These are phyloP conservation scores for Populus tomentosa DNA, from an alignment of 441 rosid species.

Conservation along the genomic window DNA sequence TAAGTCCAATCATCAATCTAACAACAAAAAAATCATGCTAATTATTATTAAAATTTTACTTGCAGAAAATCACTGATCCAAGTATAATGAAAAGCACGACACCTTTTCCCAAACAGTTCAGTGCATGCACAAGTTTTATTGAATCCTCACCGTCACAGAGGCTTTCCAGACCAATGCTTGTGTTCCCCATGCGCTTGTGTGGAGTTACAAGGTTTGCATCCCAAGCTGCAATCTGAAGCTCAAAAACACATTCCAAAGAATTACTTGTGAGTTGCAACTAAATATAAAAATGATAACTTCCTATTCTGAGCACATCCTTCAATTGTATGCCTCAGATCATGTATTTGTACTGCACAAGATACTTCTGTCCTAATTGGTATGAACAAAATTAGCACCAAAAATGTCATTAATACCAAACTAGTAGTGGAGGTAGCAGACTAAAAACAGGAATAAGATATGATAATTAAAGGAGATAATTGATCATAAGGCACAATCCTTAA, in stretches of 20 bases:
- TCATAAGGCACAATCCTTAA: neutral
- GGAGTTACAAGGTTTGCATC: conserved; percentile 97
- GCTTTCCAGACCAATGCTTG: conserved; percentile 49
- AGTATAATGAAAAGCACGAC: neutral
- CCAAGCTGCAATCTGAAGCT: conserved; percentile 92
- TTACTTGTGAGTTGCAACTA: neutral
- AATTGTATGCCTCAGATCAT: neutral
- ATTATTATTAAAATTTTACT: neutral
- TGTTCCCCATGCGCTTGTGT: conserved; percentile 96
- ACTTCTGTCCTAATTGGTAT: neutral
- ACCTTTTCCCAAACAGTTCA: neutral
- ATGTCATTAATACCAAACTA: neutral
- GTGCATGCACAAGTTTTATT: conserved; percentile 4
- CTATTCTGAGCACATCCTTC: neutral
- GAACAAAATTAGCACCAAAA: neutral
- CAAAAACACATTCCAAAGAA: conserved; percentile 2
- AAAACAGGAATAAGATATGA: neutral
- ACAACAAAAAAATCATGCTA: neutral
- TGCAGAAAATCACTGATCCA: neutral
- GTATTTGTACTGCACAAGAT: neutral
- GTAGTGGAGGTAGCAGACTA: neutral
- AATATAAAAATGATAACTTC: neutral
- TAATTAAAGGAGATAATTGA: conserved; percentile 1
- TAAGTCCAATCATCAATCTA: neutral
- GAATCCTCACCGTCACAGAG: conserved; percentile 73